phyloP scores from a whole-genome alignment of 2,329 filamentous ascomycete species.

The Xylariaceae sp. region DNA sequence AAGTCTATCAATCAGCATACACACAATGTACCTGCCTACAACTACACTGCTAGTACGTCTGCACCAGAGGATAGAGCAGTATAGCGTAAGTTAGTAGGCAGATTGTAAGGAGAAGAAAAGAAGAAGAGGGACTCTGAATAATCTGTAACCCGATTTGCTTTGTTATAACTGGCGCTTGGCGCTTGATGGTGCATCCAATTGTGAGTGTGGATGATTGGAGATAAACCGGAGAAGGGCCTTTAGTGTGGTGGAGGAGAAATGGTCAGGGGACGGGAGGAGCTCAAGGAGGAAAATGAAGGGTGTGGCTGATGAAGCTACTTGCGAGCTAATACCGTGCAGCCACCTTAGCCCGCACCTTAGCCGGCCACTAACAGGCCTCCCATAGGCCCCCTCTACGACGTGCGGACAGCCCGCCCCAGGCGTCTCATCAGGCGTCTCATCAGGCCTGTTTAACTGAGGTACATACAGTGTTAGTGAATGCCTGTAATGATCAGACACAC shows the following conservation, averaged over 20 bases:
- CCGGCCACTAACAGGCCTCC: too few relatives aligned
- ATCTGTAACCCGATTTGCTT: neutral
- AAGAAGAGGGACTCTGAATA: neutral
- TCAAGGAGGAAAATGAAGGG: conserved; percentile 7
- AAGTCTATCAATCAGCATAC: too few relatives aligned
- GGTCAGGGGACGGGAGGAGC: conserved; percentile 12
- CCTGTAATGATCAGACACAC: too few relatives aligned
- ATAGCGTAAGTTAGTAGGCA: too few relatives aligned
- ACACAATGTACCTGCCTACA: too few relatives aligned
- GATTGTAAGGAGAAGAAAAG: neutral
- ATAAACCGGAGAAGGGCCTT: conserved; percentile 22
- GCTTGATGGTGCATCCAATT: conserved; percentile 11
- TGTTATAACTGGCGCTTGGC: conserved; percentile 20
- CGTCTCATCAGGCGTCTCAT: too few relatives aligned
- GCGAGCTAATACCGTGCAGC: neutral
- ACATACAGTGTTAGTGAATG: too few relatives aligned
- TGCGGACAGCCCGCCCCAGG: neutral
- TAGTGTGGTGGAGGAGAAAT: conserved; percentile 14
- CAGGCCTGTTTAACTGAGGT: too few relatives aligned
- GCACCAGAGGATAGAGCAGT: too few relatives aligned
- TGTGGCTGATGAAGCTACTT: conserved; percentile 13
- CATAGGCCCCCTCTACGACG: too few relatives aligned
- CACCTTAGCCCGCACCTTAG: neutral
- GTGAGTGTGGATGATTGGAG: conserved; percentile 10
- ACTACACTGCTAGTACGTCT: too few relatives aligned